Percentiles rank a stretch among this genome's conserved stretches.
phyloP scores from a whole-genome alignment of 768 basidiomycete species.

The Pleurotus tuber-regium region DNA sequence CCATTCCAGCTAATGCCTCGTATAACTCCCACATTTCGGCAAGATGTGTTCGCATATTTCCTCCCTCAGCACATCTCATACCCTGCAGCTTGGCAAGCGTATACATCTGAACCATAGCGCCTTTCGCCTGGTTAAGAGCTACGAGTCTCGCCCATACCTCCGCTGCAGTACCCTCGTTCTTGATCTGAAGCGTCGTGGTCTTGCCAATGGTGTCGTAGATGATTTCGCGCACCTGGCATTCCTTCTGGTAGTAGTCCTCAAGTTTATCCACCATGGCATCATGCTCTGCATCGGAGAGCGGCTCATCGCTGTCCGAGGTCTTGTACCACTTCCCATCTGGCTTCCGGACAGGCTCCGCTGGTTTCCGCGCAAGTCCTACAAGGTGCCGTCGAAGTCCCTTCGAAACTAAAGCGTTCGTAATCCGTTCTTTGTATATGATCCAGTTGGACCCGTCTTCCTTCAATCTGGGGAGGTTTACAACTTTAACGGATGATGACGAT shows the following conservation, averaged over 20 bases:
- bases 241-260: slow-evolving; percentile 8
- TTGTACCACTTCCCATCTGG: not conserved
- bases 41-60: slow-evolving; percentile 18
- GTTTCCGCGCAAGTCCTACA: not conserved
- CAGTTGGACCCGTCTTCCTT: slow-evolving; percentile 6
- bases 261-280: slow-evolving; percentile 1
- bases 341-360: not conserved
- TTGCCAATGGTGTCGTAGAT: not conserved
- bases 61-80: slow-evolving; percentile 11
- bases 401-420: not conserved
- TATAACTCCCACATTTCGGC: slow-evolving; percentile 14
- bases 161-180: not conserved
- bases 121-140: not conserved
- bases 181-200: not conserved
- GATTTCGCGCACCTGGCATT: slow-evolving; percentile 2
- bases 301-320: not conserved
- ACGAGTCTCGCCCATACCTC: slow-evolving; percentile 1
- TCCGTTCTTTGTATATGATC: not conserved
- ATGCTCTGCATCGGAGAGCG: slow-evolving; percentile 1
- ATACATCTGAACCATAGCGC: slow-evolving; percentile 7
- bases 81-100: not conserved
- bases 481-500: not conserved
- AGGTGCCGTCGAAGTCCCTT: not conserved
- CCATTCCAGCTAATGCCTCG: slow-evolving; percentile 23
- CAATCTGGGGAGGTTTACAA: not conserved